Percentiles rank a stretch among this genome's conserved stretches.
Conservation (phyloP, 805 yeast genomes). For the Hanseniaspora lachancei region DNA sequence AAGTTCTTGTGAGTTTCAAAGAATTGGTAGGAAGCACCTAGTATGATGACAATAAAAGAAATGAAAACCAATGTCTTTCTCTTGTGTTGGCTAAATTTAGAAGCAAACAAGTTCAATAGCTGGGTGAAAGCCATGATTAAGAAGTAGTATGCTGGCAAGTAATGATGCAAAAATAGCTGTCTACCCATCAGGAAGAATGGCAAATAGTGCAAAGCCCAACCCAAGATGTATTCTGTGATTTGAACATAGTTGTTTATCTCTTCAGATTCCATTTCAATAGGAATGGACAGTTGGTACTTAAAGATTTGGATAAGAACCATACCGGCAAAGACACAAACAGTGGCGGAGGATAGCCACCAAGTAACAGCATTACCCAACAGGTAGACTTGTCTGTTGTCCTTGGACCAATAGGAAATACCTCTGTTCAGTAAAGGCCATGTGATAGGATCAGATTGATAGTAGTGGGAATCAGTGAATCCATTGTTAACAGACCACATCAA, state of each 20-base stretch:
- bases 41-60: constrained; percentile 35
- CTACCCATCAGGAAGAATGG: constrained; percentile 84
- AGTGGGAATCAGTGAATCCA: constrained; percentile 55
- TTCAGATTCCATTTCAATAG: constrained; percentile 37
- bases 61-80: constrained; percentile 33
- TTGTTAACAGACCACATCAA: constrained; percentile 69
- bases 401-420: constrained; percentile 74
- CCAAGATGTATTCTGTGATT: constrained; percentile 46
- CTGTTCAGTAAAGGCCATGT: constrained; percentile 64
- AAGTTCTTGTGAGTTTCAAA: constrained; percentile 57
- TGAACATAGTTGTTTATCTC: constrained; percentile 55
- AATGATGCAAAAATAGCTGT: constrained; percentile 87
- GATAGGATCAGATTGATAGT: constrained; percentile 57
- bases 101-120: constrained; percentile 40
- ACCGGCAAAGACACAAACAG: constrained; percentile 38
- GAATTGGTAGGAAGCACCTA: constrained; percentile 38
- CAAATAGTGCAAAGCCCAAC: constrained; percentile 58
- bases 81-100: constrained; percentile 20
- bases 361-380: constrained; percentile 64
- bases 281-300: constrained; percentile 54
- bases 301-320: constrained; percentile 34
- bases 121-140: constrained; percentile 70
- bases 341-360: constrained; percentile 59
- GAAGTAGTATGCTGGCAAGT: constrained; percentile 83
- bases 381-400: constrained; percentile 48